Conservation (phyloP, 2,329 filamentous ascomycete genomes). For the Aspergillus sp. region DNA sequence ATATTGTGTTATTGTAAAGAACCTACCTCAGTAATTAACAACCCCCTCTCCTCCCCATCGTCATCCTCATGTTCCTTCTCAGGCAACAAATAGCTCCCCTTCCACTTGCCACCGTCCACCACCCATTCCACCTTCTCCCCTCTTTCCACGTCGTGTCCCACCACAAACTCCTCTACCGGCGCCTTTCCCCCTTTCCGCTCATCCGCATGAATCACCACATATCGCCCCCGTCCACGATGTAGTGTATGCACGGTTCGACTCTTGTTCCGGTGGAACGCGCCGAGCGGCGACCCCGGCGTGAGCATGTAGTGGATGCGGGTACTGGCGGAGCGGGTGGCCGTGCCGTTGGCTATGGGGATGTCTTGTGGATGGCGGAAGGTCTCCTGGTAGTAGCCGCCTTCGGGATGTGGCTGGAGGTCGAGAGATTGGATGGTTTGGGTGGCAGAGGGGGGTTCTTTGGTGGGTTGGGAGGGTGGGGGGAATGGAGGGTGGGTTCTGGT, state of each 20-base stretch:
- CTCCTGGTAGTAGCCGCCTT: conserved; percentile 66
- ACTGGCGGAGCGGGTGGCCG: conserved; percentile 53
- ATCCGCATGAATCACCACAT: conserved; percentile 65
- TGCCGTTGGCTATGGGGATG: conserved; percentile 54
- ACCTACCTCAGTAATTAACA: conserved; percentile 64
- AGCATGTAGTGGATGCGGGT: conserved; percentile 68
- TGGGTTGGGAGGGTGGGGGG: conserved; percentile 16
- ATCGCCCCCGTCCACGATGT: conserved; percentile 63
- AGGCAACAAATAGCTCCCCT: conserved; percentile 62
- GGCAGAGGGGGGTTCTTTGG: conserved; percentile 31
- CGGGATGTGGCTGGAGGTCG: conserved; percentile 57
- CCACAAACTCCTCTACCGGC: conserved; percentile 64
- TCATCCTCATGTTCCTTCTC: conserved; percentile 28
- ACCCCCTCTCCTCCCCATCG: conserved; percentile 44
- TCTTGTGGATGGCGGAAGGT: conserved; percentile 58
- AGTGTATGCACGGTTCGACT: conserved; percentile 66
- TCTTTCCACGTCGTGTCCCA: conserved; percentile 58
- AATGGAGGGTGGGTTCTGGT: conserved; percentile 8
- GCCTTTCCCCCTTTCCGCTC: conserved; percentile 38
- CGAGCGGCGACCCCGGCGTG: conserved; percentile 57
- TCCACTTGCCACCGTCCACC: conserved; percentile 68
- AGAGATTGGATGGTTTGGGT: conserved; percentile 50
- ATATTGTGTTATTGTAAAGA: neutral
- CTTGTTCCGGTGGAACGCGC: conserved; percentile 65
- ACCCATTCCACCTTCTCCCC: conserved; percentile 69